These are phyloP conservation scores for Elsinoe batatas DNA, from an alignment of 2,329 filamentous ascomycete genomes.

Conservation along the genomic window DNA sequence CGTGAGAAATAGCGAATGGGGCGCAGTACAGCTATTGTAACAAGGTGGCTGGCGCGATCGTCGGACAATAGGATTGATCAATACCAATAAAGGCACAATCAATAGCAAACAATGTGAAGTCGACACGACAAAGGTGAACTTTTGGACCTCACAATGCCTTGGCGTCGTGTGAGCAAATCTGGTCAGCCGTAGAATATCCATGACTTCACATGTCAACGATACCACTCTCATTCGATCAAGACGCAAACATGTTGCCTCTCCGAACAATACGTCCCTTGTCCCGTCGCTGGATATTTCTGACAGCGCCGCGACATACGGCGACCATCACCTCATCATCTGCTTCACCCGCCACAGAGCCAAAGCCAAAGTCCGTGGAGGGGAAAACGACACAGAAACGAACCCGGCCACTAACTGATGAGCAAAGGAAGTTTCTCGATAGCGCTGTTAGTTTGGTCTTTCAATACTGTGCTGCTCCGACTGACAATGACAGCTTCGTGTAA, in stretches of 20 bases:
- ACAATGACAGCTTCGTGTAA: constrained; percentile 64
- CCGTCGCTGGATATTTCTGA: background rate
- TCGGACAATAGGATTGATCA: constrained; percentile 8
- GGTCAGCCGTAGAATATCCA: background rate
- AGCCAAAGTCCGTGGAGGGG: constrained; percentile 7
- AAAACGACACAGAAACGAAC: constrained; percentile 14
- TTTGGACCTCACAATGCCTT: background rate
- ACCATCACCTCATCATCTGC: constrained; percentile 16
- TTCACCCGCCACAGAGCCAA: constrained; percentile 16
- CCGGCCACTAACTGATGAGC: constrained; percentile 51
- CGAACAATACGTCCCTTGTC: background rate
- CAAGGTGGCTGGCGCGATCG: constrained; percentile 7
- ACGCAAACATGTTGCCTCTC: background rate
- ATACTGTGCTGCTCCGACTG: background rate
- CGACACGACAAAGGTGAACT: background rate
- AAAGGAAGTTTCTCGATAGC: constrained; percentile 64
- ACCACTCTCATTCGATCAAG: background rate
- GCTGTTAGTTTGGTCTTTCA: constrained; percentile 43
- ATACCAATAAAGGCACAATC: constrained; percentile 9
- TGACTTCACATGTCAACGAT: background rate
- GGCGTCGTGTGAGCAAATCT: background rate
- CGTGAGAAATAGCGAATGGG: background rate
- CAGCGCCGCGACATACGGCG: background rate
- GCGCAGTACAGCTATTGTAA: background rate
- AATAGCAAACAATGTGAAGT: constrained; percentile 4